Base-by-base conservation (phyloP, 2,329 filamentous ascomycete species). In the Fusarium caatingaense region DNA sequence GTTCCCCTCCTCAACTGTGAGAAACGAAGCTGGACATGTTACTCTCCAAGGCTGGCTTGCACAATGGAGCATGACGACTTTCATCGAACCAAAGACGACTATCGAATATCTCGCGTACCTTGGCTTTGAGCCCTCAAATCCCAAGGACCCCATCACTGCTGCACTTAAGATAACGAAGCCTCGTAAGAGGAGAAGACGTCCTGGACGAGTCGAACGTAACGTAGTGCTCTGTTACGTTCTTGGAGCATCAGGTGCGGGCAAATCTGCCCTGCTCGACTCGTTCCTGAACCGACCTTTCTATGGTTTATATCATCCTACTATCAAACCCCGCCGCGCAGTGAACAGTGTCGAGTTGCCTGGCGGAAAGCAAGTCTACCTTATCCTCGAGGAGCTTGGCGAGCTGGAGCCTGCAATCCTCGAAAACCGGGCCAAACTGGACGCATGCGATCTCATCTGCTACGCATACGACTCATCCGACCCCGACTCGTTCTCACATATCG, bases 31-130 rank as follows among this genome's bases (percentile, higher is more conserved):
- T 11, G 96, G 96, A 0, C 89, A 98, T 78, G 94, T 99, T 66
- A 99, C 96, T 2, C 85, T 99, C 6, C 96, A 99, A 79, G 96
- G 96, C 3, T 99, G 96, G 96, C 88, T 99, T 40, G 96, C 96
- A 6, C 96, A 99, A 76, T 99, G 96, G 96, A 98, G 94, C 78
- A 99, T 99, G 96, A 99, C 96, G 1, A 99, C 96, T 0, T 99
- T 98, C 75, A 89, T 97, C 64, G 94, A 97, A 60, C 95, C 96
- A 15, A 97, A 96, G 78, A 98, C 93, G 1, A 98, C 96, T 1
- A 86, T 99, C 6, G 94, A 97, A 74, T 99, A 99, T 78, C 89
- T 99, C 4, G 96, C 96, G 5, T 98, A 98, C 77, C 89, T 99
- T 4, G 96, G 96, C 2, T 99, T 98, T 76, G 96, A 98, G 77